A percentile compares a stretch with the other conserved stretches of the same genome.
phyloP scores from a whole-genome alignment of 1,284 basidiomycete genomes.

The Fomitiporia mediterranea region DNA sequence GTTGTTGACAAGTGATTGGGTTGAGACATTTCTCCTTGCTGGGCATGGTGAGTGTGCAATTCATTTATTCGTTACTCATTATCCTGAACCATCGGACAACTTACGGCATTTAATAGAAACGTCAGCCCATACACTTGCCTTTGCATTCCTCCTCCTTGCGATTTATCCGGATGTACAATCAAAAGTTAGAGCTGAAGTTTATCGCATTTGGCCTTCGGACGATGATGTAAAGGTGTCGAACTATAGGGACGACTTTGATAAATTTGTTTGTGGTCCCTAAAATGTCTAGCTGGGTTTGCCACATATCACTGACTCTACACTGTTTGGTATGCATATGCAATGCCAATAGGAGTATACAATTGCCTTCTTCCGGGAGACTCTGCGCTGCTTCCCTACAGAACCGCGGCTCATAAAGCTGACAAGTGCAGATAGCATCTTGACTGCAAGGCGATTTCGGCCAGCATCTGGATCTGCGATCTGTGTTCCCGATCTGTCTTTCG shows the following conservation, averaged over 20 bases:
- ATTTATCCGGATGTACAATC: slow-evolving; percentile 34
- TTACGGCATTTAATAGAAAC: slow-evolving; percentile 26
- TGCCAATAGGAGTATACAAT: slow-evolving; percentile 25
- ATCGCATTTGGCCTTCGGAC: slow-evolving; percentile 23
- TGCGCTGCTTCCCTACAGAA: slow-evolving; percentile 32
- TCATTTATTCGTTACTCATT: background rate
- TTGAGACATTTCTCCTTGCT: slow-evolving; percentile 10
- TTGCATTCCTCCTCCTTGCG: slow-evolving; percentile 31
- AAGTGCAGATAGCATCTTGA: slow-evolving; percentile 32
- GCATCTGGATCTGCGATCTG: background rate
- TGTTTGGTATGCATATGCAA: no score
- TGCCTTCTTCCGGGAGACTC: slow-evolving; percentile 32
- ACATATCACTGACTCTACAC: background rate
- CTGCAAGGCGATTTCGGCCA: slow-evolving; percentile 30
- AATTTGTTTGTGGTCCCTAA: slow-evolving; percentile 22
- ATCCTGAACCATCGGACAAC: background rate
- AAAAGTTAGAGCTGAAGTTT: slow-evolving; percentile 30
- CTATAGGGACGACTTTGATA: slow-evolving; percentile 25
- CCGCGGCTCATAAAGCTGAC: slow-evolving; percentile 40
- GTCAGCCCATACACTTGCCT: slow-evolving; percentile 32
- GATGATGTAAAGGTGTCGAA: slow-evolving; percentile 4
- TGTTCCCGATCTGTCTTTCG: background rate
- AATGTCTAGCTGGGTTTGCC: background rate
- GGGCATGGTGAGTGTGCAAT: slow-evolving; percentile 4
- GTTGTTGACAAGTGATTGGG: background rate